These are phyloP conservation scores for Drechslerella stenobrocha DNA, from an alignment of 2,329 filamentous ascomycete genomes.

Conservation along the genomic window DNA sequence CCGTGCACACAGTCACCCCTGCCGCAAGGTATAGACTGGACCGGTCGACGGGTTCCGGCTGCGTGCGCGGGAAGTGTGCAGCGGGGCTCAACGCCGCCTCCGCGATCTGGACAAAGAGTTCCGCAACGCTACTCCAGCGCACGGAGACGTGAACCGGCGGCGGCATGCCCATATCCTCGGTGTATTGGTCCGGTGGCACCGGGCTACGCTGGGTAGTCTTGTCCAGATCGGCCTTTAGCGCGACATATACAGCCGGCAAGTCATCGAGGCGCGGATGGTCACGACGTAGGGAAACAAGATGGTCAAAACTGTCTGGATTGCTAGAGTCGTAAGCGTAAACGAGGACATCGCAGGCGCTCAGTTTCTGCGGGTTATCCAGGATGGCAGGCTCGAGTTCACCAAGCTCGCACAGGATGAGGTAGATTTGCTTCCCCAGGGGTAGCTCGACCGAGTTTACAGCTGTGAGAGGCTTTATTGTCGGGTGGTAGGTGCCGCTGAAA, in stretches of 20 bases:
- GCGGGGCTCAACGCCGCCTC: constrained; percentile 90
- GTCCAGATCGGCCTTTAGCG: constrained; percentile 91
- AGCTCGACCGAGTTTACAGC: constrained; percentile 97
- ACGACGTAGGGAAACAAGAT: constrained; percentile 78
- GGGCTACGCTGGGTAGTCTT: constrained; percentile 95
- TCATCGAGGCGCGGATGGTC: constrained; percentile 82
- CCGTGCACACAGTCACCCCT: constrained; percentile 58
- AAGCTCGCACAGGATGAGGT: constrained; percentile 91
- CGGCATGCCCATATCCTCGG: constrained; percentile 79
- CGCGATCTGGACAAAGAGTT: constrained; percentile 87
- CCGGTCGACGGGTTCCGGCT: constrained; percentile 81
- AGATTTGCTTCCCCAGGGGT: constrained; percentile 93
- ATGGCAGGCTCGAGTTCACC: constrained; percentile 95
- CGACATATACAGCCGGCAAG: constrained; percentile 88
- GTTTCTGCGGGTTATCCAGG: constrained; percentile 83
- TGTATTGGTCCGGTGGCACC: constrained; percentile 89
- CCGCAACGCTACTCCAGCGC: constrained; percentile 89
- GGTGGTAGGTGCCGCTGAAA: constrained; percentile 80
- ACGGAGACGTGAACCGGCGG: constrained; percentile 92
- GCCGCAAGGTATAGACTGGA: constrained; percentile 81
- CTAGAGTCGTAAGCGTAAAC: constrained; percentile 97
- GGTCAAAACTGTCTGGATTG: constrained; percentile 91
- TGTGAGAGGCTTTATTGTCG: constrained; percentile 90
- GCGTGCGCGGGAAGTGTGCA: constrained; percentile 82
- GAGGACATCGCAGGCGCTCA: constrained; percentile 89